phyloP scores from a whole-genome alignment of 768 basidiomycete species.

The Boletus vermiculosoides region DNA sequence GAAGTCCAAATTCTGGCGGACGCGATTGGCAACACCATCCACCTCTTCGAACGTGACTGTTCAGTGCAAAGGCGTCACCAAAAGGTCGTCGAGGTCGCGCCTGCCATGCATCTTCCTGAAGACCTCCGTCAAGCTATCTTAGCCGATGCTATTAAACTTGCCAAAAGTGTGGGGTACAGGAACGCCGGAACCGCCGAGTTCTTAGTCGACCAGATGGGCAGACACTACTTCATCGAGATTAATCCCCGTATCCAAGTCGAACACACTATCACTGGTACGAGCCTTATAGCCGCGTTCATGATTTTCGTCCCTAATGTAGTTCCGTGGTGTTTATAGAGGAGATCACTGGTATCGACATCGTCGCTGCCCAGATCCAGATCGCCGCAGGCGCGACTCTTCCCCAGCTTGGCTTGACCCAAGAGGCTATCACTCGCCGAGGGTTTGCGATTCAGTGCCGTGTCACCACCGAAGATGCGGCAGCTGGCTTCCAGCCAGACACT shows the following conservation, averaged over 20 bases:
- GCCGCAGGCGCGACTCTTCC: conserved; percentile 97
- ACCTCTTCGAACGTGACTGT: conserved; percentile 98
- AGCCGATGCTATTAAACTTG: conserved; percentile 89
- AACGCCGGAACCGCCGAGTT: conserved; percentile 99
- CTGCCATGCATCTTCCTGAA: conserved; percentile 91
- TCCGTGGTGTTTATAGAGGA: conserved; percentile 67
- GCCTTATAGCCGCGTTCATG: background rate
- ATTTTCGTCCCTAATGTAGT: background rate
- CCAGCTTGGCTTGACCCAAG: conserved; percentile 93
- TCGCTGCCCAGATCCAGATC: conserved; percentile 99
- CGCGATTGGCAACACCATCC: conserved; percentile 88
- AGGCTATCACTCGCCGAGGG: conserved; percentile 92
- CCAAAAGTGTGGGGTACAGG: conserved; percentile 89
- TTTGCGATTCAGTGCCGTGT: conserved; percentile 98
- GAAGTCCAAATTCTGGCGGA: conserved; percentile 97
- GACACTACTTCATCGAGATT: conserved; percentile 99
- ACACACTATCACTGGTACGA: conserved; percentile 93
- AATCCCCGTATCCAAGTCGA: conserved; percentile 99
- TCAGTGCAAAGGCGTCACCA: conserved; percentile 98
- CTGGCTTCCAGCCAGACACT: conserved; percentile 94
- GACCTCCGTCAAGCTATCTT: conserved; percentile 88
- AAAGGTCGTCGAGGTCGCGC: conserved; percentile 98
- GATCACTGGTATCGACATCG: conserved; percentile 98
- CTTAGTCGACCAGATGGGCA: conserved; percentile 92
- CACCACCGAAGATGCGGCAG: conserved; percentile 95